Percentiles rank a stretch among this genome's conserved stretches.
Conservation (phyloP, 441 rosid species). For the Daphne laureola region DNA sequence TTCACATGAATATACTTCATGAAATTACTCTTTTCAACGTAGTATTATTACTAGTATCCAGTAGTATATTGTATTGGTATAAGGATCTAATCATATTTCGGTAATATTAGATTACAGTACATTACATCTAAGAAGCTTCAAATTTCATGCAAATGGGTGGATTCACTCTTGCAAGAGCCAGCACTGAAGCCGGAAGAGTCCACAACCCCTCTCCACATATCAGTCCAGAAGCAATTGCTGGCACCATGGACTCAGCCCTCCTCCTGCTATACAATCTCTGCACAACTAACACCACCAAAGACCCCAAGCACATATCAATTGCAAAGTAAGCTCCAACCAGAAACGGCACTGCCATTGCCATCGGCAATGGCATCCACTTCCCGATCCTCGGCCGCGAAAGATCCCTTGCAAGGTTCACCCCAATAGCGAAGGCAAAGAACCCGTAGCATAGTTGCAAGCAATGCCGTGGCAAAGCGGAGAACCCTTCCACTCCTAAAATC, state of each 20-base stretch:
- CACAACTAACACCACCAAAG: constrained; percentile 39
- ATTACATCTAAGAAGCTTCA: constrained; percentile 14
- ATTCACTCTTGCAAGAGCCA: constrained; percentile 48
- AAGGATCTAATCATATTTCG: no score
- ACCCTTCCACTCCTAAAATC: constrained; percentile 51
- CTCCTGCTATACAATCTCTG: constrained; percentile 28
- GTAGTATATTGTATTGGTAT: no score
- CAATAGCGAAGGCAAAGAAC: constrained; percentile 50
- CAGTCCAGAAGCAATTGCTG: constrained; percentile 62
- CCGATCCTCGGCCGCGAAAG: constrained; percentile 32
- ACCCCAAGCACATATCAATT: constrained; percentile 57
- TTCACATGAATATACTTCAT: no score
- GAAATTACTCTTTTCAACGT: no score
- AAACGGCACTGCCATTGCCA: constrained; percentile 67
- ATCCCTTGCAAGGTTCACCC: constrained; percentile 39
- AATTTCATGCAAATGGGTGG: constrained; percentile 73
- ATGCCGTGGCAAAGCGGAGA: constrained; percentile 62
- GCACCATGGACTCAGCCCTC: constrained; percentile 43
- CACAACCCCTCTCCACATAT: constrained; percentile 76
- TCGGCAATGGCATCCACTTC: constrained; percentile 59
- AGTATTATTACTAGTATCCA: no score
- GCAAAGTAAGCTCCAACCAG: constrained; percentile 65
- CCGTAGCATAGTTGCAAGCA: constrained; percentile 65
- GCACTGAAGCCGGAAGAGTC: constrained; percentile 58
- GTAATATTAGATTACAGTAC: no score